Evolutionary conservation across 169 alveolate species (phyloP).

Genomic region (Cryptosporidium ubiquitum): DNA sequence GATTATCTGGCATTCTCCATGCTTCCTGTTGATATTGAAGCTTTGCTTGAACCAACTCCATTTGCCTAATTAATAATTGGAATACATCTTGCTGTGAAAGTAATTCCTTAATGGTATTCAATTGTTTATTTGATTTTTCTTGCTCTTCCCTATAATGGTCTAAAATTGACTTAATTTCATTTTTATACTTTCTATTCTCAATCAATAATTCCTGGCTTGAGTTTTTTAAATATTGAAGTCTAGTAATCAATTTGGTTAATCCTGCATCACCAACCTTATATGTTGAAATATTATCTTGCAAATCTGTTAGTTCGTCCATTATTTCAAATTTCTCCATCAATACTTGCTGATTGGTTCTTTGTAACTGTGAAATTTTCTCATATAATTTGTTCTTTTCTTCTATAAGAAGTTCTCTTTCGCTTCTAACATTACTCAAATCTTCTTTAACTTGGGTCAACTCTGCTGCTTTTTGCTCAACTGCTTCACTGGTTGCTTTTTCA

Average conservation of each 20-base stretch:
- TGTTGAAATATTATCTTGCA: conserved; percentile 60
- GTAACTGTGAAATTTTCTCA: conserved; percentile 21
- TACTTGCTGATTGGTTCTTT: conserved; percentile 19
- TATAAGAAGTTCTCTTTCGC: conserved; percentile 59
- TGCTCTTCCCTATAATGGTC: conserved; percentile 69
- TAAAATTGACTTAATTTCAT: conserved; percentile 51
- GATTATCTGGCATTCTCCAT: conserved; percentile 74
- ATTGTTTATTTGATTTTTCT: conserved; percentile 50
- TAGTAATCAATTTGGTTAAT: conserved; percentile 23
- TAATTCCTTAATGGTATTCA: conserved; percentile 52
- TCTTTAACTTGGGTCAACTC: conserved; percentile 65
- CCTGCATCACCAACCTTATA: conserved; percentile 51
- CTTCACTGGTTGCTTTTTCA: conserved; percentile 73
- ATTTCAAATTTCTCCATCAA: conserved; percentile 52
- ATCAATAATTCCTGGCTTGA: conserved; percentile 61
- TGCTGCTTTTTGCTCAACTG: conserved; percentile 71
- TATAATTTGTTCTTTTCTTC: conserved; percentile 54
- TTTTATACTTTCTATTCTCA: conserved; percentile 67
- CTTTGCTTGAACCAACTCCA: conserved; percentile 68
- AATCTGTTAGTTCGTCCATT: conserved; percentile 43
- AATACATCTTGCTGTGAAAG: conserved; percentile 66
- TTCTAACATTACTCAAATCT: conserved; percentile 48
- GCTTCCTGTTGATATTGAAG: conserved; percentile 71
- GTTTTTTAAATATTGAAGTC: conserved; percentile 52
- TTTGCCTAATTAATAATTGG: conserved; percentile 62